Conservation (phyloP, 345 rosid species). For the Litchi chinensis region DNA sequence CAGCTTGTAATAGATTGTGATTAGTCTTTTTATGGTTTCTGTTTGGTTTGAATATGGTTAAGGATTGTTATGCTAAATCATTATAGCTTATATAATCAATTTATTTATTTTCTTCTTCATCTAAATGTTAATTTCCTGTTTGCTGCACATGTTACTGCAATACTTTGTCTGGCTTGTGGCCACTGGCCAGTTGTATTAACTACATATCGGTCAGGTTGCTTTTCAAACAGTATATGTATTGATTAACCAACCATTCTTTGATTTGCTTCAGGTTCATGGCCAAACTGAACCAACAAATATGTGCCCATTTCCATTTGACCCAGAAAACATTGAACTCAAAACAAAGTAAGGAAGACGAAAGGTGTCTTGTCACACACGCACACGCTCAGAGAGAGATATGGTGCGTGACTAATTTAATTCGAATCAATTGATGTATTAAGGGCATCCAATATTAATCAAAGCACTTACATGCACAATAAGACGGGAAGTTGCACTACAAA, state of each 20-base stretch:
- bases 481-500: constrained; percentile 98
- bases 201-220: neutral
- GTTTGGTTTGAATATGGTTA: neutral
- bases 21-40: neutral
- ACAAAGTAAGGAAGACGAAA: neutral
- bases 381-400: neutral
- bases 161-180: constrained; percentile 5
- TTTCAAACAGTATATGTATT: neutral
- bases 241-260: neutral
- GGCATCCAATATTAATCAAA: neutral
- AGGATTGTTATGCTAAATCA: neutral
- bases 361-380: neutral
- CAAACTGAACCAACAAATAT: neutral
- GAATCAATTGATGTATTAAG: neutral
- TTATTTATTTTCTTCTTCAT: neutral
- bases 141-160: neutral
- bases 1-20: neutral
- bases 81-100: neutral
- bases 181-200: neutral
- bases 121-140: neutral
- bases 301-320: neutral
- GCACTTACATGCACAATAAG: constrained; percentile 83
- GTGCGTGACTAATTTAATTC: neutral
- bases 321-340: neutral
- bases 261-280: neutral